Conservation (phyloP, 768 basidiomycete species). For the Boletus vinaceobasis region DNA sequence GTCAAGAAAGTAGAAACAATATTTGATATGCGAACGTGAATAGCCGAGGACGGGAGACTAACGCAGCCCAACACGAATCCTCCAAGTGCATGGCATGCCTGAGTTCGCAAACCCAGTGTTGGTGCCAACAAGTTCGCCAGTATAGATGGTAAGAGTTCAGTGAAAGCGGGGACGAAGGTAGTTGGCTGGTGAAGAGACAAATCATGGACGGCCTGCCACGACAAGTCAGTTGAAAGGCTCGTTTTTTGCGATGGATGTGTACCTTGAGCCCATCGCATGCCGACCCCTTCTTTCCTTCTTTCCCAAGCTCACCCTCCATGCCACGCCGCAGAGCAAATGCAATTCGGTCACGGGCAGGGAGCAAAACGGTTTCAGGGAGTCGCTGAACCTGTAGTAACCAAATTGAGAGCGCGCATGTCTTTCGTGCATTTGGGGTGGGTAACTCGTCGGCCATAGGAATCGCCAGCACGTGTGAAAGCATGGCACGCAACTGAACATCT, state of each 20-base stretch:
- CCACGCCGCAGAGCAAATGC: slow-evolving; percentile 70
- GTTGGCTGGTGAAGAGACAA: slow-evolving; percentile 58
- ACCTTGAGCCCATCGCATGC: slow-evolving; percentile 77
- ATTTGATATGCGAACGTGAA: slow-evolving; percentile 54
- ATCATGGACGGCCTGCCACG: slow-evolving; percentile 67
- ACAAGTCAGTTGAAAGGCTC: slow-evolving; percentile 9
- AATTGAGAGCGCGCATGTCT: slow-evolving; percentile 76
- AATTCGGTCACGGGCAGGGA: slow-evolving; percentile 63
- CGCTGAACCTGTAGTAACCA: slow-evolving; percentile 72
- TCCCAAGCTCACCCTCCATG: slow-evolving; percentile 80
- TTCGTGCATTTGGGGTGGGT: slow-evolving; percentile 82
- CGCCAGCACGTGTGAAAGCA: slow-evolving; percentile 62
- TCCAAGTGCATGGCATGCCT: slow-evolving; percentile 74
- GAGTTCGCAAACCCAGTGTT: slow-evolving; percentile 60
- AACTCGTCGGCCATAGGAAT: slow-evolving; percentile 68
- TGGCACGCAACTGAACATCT: slow-evolving; percentile 58
- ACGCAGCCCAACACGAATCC: slow-evolving; percentile 59
- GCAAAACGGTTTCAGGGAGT: slow-evolving; percentile 57
- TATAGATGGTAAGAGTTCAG: slow-evolving; percentile 56
- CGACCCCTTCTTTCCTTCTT: slow-evolving; percentile 86
- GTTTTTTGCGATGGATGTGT: slow-evolving; percentile 15
- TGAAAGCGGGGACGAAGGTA: slow-evolving; percentile 69
- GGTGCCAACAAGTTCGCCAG: slow-evolving; percentile 61
- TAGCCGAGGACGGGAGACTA: slow-evolving; percentile 41
- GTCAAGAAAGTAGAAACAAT: slow-evolving; percentile 49